Evolutionary conservation across 805 yeast genomes (phyloP), one percentile per base, ranked within the genome.

Genomic region (Hanseniaspora thailandica): DNA sequence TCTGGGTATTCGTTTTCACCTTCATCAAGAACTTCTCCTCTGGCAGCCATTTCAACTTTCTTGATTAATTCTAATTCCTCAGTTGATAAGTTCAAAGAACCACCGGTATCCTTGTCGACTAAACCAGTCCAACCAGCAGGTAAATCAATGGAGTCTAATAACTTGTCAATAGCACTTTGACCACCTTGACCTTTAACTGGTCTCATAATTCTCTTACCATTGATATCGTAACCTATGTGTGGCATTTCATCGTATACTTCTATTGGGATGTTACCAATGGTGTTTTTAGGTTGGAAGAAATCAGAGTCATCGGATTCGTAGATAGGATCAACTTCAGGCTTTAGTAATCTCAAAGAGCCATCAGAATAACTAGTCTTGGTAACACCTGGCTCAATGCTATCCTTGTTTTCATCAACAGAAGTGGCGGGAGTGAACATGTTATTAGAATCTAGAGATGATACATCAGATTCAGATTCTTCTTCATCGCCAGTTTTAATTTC

Each of bases 71-170:
- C 95, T 62, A 89, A 74, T 69, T 93, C 98, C 64, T 90, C 97
- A 51, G 76, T 76, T 7, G 87, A 79, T 58, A 93, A 73, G 60
- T 93, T 88, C 71, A 93, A 76, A 51, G 86, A 75, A 9, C 80
- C 67, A 57, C 98, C 99, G 6, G 97, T 87, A 62, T 81, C 76
- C 62, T 86, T 84, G 68, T 93, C 97, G 57, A 90, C 71, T 57
- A 93, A 74, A 45, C 99, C 99, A 15, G 98, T 93, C 97, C 97
- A 93, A 25, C 98, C 98, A 69, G 86, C 94, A 13, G 98, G 98
- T 58, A 93, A 73, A 57, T 93, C 99, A 56, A 93, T 93, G 30
- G 81, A 74, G 63, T 90, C 98, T 58, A 93, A 71, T 57, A 93
- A 75, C 62, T 83, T 84, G 63, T 93, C 97, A 59, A 93, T 75